These are phyloP conservation scores for Aspergillus caelatus DNA, from an alignment of 2,329 filamentous ascomycete genomes.

Conservation along the genomic window DNA sequence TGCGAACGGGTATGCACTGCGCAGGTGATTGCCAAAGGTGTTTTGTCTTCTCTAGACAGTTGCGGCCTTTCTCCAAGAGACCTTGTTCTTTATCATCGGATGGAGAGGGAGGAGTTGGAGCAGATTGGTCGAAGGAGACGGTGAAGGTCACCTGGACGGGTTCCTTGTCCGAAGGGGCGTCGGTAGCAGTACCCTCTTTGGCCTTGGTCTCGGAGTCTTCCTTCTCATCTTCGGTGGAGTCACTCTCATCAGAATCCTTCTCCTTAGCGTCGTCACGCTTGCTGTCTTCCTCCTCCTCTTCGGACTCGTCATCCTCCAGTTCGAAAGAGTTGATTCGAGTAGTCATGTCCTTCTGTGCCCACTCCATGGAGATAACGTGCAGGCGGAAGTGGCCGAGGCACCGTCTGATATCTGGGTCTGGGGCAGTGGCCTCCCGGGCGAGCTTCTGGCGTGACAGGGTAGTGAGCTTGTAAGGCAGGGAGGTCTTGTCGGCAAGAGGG, in stretches of 20 bases:
- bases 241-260: conserved; percentile 11
- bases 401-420: conserved; percentile 38
- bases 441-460: conserved; percentile 40
- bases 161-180: not conserved
- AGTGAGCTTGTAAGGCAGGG: conserved; percentile 39
- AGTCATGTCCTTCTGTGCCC: conserved; percentile 40
- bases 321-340: conserved; percentile 40
- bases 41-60: conserved; percentile 32
- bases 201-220: not conserved
- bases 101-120: conserved; percentile 2
- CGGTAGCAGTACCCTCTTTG: not conserved
- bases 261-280: conserved; percentile 18
- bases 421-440: conserved; percentile 37
- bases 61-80: conserved; percentile 31
- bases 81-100: conserved; percentile 17
- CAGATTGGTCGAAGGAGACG: conserved; percentile 1
- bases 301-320: conserved; percentile 38
- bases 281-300: conserved; percentile 21
- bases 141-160: not conserved
- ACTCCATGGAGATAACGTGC: conserved; percentile 36
- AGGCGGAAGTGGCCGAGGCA: conserved; percentile 39
- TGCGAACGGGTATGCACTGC: conserved; percentile 26
- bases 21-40: conserved; percentile 29
- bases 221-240: conserved; percentile 8
- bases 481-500: conserved; percentile 38